Evolutionary conservation across 495 filamentous ascomycete genomes (phyloP).

Genomic region (Talaromyces thailandensis): DNA sequence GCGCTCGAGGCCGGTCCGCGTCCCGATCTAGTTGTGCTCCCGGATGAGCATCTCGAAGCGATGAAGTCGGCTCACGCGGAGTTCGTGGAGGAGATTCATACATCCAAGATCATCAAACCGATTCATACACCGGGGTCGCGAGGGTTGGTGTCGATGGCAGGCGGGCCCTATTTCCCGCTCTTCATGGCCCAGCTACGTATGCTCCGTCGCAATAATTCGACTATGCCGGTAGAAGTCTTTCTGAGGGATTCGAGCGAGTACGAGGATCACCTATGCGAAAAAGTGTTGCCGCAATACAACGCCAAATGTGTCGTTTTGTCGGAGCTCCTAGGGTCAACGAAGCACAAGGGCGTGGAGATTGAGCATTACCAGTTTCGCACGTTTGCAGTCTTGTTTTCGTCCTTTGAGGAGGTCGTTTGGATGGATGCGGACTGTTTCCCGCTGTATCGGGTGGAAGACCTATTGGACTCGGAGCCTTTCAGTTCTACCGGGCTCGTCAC

Average conservation of each 20-base stretch:
- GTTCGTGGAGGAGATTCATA: slow-evolving; percentile 29
- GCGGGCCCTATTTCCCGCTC: slow-evolving; percentile 34
- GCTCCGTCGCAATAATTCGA: slow-evolving; percentile 47
- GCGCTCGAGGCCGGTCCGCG: slow-evolving; percentile 20
- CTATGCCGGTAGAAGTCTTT: slow-evolving; percentile 49
- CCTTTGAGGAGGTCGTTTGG: slow-evolving; percentile 52
- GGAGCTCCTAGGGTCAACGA: slow-evolving; percentile 25
- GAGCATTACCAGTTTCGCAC: slow-evolving; percentile 50
- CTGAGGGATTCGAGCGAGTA: slow-evolving; percentile 41
- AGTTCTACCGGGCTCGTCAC: slow-evolving; percentile 42
- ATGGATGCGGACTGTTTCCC: slow-evolving; percentile 54
- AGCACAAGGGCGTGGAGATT: slow-evolving; percentile 17
- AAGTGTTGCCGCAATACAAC: slow-evolving; percentile 38
- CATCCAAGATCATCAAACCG: slow-evolving; percentile 23
- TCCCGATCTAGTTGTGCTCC: slow-evolving; percentile 26
- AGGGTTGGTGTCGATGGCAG: slow-evolving; percentile 47
- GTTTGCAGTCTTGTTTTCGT: slow-evolving; percentile 51
- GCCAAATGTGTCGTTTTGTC: slow-evolving; percentile 43
- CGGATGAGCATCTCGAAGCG: slow-evolving; percentile 19
- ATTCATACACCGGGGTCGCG: slow-evolving; percentile 36
- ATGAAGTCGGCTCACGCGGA: slow-evolving; percentile 35
- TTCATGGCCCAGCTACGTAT: slow-evolving; percentile 46
- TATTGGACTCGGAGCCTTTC: slow-evolving; percentile 45
- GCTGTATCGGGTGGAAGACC: slow-evolving; percentile 38
- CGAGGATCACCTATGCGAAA: slow-evolving; percentile 42